Conservation (phyloP, 2,329 filamentous ascomycete species). For the Coniochaeta prunicola region DNA sequence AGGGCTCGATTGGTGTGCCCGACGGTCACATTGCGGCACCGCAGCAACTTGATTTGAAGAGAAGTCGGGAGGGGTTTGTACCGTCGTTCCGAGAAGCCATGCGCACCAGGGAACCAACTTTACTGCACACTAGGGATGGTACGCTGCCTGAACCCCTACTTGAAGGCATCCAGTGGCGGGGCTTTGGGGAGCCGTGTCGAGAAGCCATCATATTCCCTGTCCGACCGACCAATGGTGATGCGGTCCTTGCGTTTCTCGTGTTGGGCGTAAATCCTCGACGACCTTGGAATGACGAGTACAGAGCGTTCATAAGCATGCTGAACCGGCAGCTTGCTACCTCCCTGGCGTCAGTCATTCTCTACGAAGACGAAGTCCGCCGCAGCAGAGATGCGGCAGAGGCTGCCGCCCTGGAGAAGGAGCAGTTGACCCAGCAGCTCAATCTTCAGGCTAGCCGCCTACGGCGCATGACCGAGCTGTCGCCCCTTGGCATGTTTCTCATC, state of each 20-base stretch:
- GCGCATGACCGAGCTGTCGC: constrained; percentile 28
- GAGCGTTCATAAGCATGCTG: constrained; percentile 42
- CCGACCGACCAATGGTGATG: constrained; percentile 49
- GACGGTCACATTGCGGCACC: constrained; percentile 24
- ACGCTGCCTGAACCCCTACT: constrained; percentile 46
- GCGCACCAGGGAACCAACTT: constrained; percentile 24
- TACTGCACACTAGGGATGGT: constrained; percentile 24
- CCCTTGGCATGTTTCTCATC: constrained; percentile 29
- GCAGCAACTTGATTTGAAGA: constrained; percentile 24
- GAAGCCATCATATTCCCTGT: constrained; percentile 56
- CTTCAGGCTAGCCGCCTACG: constrained; percentile 27
- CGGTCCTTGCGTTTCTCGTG: constrained; percentile 52
- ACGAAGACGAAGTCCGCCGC: constrained; percentile 56
- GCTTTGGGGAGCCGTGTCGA: constrained; percentile 47
- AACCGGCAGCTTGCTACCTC: constrained; percentile 50
- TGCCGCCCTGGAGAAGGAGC: constrained; percentile 24
- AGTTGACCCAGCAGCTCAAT: constrained; percentile 24
- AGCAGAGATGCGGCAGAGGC: constrained; percentile 27
- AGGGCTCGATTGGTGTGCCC: constrained; percentile 26
- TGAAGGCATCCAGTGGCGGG: constrained; percentile 43
- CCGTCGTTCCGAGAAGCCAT: constrained; percentile 29
- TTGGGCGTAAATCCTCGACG: constrained; percentile 55
- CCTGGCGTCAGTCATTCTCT: constrained; percentile 55
- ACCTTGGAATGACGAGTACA: constrained; percentile 58
- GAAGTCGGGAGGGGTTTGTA: constrained; percentile 24